phyloP scores from a whole-genome alignment of 192 early-diverging fungal species.

The Thamnidium elegans region DNA sequence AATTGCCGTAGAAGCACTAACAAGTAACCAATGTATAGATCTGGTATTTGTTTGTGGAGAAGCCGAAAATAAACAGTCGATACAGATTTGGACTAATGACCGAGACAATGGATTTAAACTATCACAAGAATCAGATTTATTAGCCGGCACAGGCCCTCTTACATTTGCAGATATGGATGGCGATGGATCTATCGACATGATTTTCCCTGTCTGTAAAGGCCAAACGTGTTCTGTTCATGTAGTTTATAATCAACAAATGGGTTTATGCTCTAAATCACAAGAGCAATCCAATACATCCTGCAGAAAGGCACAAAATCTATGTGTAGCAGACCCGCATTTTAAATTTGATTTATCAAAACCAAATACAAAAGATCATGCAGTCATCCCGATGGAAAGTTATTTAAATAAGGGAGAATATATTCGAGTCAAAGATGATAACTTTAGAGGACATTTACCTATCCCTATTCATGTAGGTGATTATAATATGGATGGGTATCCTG shows the following conservation, averaged over 20 bases:
- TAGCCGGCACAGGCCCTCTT: slow-evolving; percentile 66
- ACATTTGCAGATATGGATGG: slow-evolving; percentile 92
- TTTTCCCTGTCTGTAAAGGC: slow-evolving; percentile 65
- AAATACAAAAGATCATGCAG: slow-evolving; percentile 29
- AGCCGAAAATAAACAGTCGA: slow-evolving; percentile 36
- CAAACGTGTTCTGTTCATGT: slow-evolving; percentile 65
- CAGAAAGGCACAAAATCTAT: slow-evolving; percentile 64
- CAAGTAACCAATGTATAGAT: neutral
- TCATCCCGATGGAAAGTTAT: slow-evolving; percentile 39
- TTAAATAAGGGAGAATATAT: slow-evolving; percentile 51
- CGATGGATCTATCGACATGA: slow-evolving; percentile 85
- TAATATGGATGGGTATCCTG: slow-evolving; percentile 90
- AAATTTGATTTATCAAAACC: slow-evolving; percentile 56
- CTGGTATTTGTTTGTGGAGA: slow-evolving; percentile 73
- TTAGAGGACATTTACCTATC: slow-evolving; percentile 55
- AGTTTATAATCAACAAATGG: slow-evolving; percentile 79
- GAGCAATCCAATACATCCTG: slow-evolving; percentile 45
- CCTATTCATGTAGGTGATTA: slow-evolving; percentile 68
- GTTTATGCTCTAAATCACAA: slow-evolving; percentile 59
- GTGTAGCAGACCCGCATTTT: slow-evolving; percentile 70
- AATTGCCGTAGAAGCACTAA: neutral
- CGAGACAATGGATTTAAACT: slow-evolving; percentile 63
- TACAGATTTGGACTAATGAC: slow-evolving; percentile 77
- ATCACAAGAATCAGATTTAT: slow-evolving; percentile 57
- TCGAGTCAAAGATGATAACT: slow-evolving; percentile 39